Evolutionary conservation across 2,329 filamentous ascomycete genomes (phyloP), one percentile per base, ranked within the genome.

Genomic region (Cladosporium sp.): DNA sequence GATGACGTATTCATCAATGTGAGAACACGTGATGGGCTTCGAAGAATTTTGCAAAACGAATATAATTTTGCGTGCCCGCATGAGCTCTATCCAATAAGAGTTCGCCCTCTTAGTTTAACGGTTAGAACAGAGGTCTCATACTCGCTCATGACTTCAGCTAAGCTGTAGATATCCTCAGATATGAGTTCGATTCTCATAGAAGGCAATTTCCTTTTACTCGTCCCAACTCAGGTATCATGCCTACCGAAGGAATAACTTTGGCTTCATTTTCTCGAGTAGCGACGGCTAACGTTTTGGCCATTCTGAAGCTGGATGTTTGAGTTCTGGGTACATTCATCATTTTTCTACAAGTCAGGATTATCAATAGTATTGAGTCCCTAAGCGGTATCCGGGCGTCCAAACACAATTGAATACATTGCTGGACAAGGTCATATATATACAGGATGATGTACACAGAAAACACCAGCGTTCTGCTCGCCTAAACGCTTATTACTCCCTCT

Each of bases 401-500:
- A 16, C 6, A 39, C n/a, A n/a, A 39, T 18, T 18, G 16, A 14
- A 39, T 18, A 7, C 2, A 2, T 18, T 18, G 36, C 36, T 43
- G 36, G 18, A 10, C 7, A 18, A 43, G 3, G 2, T 43, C 18
- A 23, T 21, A 2, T 46, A 21, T 46, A 46, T 23, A 46, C n/a
- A 46, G 16, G 3, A 46, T 46, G n/a, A 46, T 46, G 8, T 46
- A 46, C 39, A 46, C 11, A 21, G n/a, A n/a, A n/a, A n/a, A n/a
- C n/a, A n/a, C n/a, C n/a, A n/a, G n/a, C n/a, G n/a, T n/a, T n/a
- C n/a, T n/a, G n/a, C n/a, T n/a, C n/a, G n/a, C n/a, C n/a, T n/a
- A n/a, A n/a, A n/a, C n/a, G n/a, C n/a, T n/a, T n/a, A n/a, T 14
- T 46, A 63, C 28, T 78, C 77, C 58, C 73, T 72, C 72, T 79